Evolutionary conservation across 345 rosid genomes (phyloP), one percentile per base, ranked within the genome.

Genomic region (Moringa oleifera): DNA sequence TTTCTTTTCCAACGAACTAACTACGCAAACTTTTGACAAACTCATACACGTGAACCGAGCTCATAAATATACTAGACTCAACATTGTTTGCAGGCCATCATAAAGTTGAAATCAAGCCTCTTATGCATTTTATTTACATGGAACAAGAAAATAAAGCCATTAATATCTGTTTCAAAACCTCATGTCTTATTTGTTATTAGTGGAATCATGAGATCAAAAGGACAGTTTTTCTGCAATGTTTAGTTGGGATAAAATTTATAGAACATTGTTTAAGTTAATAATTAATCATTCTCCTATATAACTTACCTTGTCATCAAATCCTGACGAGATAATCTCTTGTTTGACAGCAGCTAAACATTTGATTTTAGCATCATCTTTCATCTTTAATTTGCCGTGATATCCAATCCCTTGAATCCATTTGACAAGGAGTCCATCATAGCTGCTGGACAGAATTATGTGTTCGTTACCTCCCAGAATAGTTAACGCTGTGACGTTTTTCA

Each of bases 361-460:
- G 64, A 85, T 85, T 58, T 81, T 83, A 69, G 75, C 53, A 58
- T 56, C 68, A 65, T 77, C 82, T 73, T 83, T 85, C 75, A 76
- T 71, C 28, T 65, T 73, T 58, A 85, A 66, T 77, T 70, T 82
- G 58, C 90, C 70, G 65, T 68, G 74, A 70, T 71, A 81, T 22
- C 96, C 96, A 58, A 67, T 51, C 17, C 90, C 92, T 71, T 76
- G 86, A 65, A 73, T 66, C 96, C 92, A 88, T 79, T 71, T 80
- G 74, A 88, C 67, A 18, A 88, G 80, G 50, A 75, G 63, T 53
- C 92, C 92, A 24, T 88, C 96, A 60, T 83, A 83, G 81, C 96
- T 84, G 74, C 88, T 71, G n/a, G 92, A 80, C 21, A 85, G 49
- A 51, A 85, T 74, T 23, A 74, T 77, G 75, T 78, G 82, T 56